Evolutionary conservation across 2,329 filamentous ascomycete species (phyloP).

Genomic region (Aulographum hederae): DNA sequence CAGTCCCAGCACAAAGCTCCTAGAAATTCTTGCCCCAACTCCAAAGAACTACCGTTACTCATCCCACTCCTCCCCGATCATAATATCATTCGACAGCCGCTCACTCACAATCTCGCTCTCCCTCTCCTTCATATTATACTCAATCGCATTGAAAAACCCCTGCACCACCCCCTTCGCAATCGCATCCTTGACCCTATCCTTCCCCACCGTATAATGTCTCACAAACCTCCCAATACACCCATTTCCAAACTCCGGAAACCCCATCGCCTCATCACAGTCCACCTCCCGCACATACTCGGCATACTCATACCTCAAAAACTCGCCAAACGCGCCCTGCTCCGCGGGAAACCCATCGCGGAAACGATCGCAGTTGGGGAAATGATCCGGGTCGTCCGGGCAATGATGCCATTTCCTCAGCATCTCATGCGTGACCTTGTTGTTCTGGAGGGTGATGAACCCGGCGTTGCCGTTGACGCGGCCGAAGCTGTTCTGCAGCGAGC

Average conservation of each 20-base stretch:
- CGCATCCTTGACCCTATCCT: slow-evolving; percentile 4
- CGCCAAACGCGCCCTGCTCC: slow-evolving; percentile 16
- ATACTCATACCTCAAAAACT: slow-evolving; percentile 16
- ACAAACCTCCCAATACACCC: slow-evolving; percentile 7
- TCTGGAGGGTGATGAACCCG: slow-evolving; percentile 21
- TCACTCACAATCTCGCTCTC: no score
- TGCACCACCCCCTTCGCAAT: slow-evolving; percentile 3
- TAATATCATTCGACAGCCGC: no score
- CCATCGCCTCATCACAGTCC: slow-evolving; percentile 17
- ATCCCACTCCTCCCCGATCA: no score
- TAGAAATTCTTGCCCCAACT: no score
- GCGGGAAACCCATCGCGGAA: slow-evolving; percentile 14
- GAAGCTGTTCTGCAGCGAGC: slow-evolving; percentile 16
- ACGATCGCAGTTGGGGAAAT: slow-evolving; percentile 8
- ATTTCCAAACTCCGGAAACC: slow-evolving; percentile 11
- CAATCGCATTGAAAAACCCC: no score
- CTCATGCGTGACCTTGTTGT: slow-evolving; percentile 9
- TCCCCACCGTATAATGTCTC: slow-evolving; percentile 6
- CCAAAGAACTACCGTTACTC: no score
- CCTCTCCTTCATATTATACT: no score
- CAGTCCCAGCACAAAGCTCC: no score
- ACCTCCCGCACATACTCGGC: slow-evolving; percentile 7
- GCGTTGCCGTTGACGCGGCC: slow-evolving; percentile 19
- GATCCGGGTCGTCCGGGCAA: slow-evolving; percentile 12
- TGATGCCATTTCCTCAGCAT: slow-evolving; percentile 14